Base-by-base conservation (phyloP, 1,284 basidiomycete species). In the Papiliotrema fonsecae region DNA sequence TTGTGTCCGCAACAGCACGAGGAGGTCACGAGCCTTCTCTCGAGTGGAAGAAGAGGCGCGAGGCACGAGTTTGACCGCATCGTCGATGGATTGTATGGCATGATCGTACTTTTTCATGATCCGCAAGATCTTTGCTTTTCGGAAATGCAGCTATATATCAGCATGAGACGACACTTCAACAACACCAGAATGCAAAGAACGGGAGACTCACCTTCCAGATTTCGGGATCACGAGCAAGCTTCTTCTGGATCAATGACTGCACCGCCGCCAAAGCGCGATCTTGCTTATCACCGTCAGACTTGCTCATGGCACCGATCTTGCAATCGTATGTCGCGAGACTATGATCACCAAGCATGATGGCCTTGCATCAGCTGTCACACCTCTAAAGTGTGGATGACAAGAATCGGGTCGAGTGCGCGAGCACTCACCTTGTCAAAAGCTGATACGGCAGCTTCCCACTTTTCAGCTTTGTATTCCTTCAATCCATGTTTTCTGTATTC, bases 251-350 rank as follows among this genome's bases (percentile, higher is more conserved):
- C 56, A 62, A 47, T 4, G 43, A 27, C 6, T 56, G 48, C 9
- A 55, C 57, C 16, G 60, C 34, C n/a, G 63, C 51, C n/a, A 55
- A 52, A 1, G 62, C 64, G 9, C 48, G 21, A 13, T 56, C 41
- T 6, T 51, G 45, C 56, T 58, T 59, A 5, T 44, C 55, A 4
- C 52, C 52, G 19, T 62, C 39, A 13, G 14, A n/a, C 43, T 56
- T 54, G 42, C 42, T 51, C 55, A 65, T 58, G 4, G 57, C 49
- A 2, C 60, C 59, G 0, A 60, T 59, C 49, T 62, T 62, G 37
- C 45, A 54, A 43, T 67, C 64, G 24, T 60, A 39, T 4, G 58
- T 38, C 24, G 54, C 51, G 16, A 52, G 45, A 28, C 45, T 51
- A 25, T 47, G 55, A 25, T 58, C 52, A 9, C 58, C 58, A 21